phyloP scores from a whole-genome alignment of 2,329 filamentous ascomycete genomes.

The Elsinoe batatas region DNA sequence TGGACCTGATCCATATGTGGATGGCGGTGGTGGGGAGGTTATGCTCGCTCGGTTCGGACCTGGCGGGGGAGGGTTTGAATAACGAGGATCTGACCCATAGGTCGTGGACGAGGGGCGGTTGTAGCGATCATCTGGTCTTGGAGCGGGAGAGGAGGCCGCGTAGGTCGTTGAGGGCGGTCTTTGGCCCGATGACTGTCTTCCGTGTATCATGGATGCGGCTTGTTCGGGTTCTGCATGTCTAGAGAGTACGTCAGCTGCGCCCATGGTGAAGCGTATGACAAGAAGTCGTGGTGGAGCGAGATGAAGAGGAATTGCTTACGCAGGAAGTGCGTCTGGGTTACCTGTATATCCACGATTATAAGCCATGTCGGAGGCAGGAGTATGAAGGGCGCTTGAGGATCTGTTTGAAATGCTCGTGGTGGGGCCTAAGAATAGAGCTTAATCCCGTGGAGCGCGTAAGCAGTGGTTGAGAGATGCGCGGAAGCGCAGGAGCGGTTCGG shows the following conservation, averaged over 20 bases:
- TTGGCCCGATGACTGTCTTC: slow-evolving; percentile 20
- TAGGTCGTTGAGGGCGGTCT: slow-evolving; percentile 31
- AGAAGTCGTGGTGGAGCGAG: neutral
- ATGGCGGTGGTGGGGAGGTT: slow-evolving; percentile 40
- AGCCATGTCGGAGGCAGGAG: slow-evolving; percentile 53
- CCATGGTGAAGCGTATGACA: slow-evolving; percentile 15
- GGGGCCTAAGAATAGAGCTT: slow-evolving; percentile 4
- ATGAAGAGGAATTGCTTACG: slow-evolving; percentile 46
- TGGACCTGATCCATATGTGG: slow-evolving; percentile 43
- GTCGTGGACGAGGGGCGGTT: slow-evolving; percentile 17
- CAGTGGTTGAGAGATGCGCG: neutral
- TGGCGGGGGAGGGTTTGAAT: slow-evolving; percentile 11
- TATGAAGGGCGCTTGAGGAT: neutral
- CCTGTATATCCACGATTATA: slow-evolving; percentile 70
- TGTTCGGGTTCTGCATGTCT: slow-evolving; percentile 50
- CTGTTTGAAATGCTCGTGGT: slow-evolving; percentile 6
- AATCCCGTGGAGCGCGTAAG: neutral
- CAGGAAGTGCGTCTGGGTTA: slow-evolving; percentile 88
- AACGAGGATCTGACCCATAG: slow-evolving; percentile 8
- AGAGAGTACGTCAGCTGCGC: slow-evolving; percentile 1
- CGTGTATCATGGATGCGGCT: slow-evolving; percentile 34
- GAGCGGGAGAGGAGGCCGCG: slow-evolving; percentile 29
- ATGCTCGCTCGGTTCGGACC: slow-evolving; percentile 4
- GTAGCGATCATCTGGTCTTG: slow-evolving; percentile 30
- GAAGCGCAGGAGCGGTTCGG: neutral